These are phyloP conservation scores for Datura wrightii DNA, from an alignment of 257 asterid species.

Conservation along the genomic window DNA sequence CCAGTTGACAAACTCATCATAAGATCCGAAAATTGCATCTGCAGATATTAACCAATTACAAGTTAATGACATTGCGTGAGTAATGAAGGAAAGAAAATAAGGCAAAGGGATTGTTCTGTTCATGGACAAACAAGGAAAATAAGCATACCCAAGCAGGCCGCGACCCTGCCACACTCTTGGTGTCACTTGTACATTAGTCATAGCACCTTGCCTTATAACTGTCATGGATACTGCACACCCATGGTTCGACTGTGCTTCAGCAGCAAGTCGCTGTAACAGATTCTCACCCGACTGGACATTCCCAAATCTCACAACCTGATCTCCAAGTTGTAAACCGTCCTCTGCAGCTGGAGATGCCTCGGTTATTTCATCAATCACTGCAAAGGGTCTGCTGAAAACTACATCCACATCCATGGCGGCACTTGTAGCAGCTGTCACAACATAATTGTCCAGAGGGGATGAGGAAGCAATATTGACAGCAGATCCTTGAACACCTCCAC, in stretches of 20 bases:
- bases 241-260: constrained; percentile 76
- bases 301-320: constrained; percentile 90
- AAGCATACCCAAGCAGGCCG: constrained; percentile 77
- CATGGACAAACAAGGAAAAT: constrained; percentile 9
- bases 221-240: constrained; percentile 63
- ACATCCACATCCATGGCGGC: constrained; percentile 64
- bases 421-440: constrained; percentile 45
- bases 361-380: constrained; percentile 82
- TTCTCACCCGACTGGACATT: constrained; percentile 74
- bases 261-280: constrained; percentile 70
- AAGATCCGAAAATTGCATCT: constrained; percentile 48
- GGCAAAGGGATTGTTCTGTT: neutral
- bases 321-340: constrained; percentile 95
- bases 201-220: constrained; percentile 79
- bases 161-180: constrained; percentile 96
- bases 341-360: constrained; percentile 96
- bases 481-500: constrained; percentile 41
- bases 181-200: constrained; percentile 59
- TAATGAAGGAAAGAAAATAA: neutral
- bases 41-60: constrained; percentile 8
- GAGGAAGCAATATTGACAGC: constrained; percentile 43
- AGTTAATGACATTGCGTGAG: neutral
- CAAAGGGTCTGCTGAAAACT: constrained; percentile 72
- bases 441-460: constrained; percentile 38
- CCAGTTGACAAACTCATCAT: constrained; percentile 16